phyloP scores from a whole-genome alignment of 163 green algal species.

The Scenedesmus sp. region DNA sequence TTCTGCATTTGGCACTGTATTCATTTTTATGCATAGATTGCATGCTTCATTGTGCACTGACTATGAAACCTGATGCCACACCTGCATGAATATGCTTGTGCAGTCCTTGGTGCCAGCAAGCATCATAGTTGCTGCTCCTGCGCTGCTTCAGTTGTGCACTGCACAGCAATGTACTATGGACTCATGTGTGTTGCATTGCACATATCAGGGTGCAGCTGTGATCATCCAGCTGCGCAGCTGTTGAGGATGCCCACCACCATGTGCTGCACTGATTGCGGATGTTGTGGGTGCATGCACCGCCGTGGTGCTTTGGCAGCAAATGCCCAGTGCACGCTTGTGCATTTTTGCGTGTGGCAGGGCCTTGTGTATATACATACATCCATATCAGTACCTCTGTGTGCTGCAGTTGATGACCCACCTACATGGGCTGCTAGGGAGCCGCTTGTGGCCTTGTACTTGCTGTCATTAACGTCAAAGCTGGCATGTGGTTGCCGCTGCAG shows the following conservation, averaged over 20 bases:
- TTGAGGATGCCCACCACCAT: neutral
- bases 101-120: neutral
- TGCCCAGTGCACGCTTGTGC: too few species aligned
- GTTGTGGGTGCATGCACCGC: neutral
- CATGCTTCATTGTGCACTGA: neutral
- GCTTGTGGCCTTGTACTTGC: too few species aligned
- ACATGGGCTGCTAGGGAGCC: too few species aligned
- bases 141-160: neutral
- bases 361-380: too few species aligned
- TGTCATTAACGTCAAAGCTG: too few species aligned
- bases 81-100: too few species aligned
- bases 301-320: neutral
- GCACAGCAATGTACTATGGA: neutral
- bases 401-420: too few species aligned
- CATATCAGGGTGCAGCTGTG: neutral
- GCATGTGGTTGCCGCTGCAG: too few species aligned
- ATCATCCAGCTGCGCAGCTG: neutral
- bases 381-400: too few species aligned
- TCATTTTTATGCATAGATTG: neutral
- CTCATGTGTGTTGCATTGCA: neutral
- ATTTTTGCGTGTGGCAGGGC: too few species aligned
- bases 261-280: neutral
- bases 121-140: neutral
- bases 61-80: neutral
- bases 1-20: neutral